Percentiles rank a stretch among this genome's conserved stretches.
Evolutionary conservation across 257 asterid genomes (phyloP).

Genomic region (Petunia axillaris): DNA sequence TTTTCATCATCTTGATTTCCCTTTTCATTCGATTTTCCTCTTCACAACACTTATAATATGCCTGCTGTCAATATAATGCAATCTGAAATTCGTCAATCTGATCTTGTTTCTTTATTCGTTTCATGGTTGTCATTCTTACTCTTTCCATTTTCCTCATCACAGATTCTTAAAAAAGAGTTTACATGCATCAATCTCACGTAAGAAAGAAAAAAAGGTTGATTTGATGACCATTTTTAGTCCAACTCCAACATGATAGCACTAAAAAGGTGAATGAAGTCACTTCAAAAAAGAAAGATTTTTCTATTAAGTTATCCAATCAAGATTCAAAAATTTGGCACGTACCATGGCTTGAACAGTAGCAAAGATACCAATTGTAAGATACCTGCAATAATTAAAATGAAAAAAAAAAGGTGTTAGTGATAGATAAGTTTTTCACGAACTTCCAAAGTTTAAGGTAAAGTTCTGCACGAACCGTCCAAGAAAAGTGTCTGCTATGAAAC

Average conservation of each 20-base stretch:
- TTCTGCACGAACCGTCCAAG: slow-evolving; percentile 61
- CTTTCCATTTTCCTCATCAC: slow-evolving; percentile 33
- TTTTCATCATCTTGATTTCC: background rate
- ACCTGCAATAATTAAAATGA: slow-evolving; percentile 42
- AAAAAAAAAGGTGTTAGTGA: background rate
- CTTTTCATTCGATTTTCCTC: slow-evolving; percentile 14
- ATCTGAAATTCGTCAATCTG: background rate
- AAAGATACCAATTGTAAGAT: slow-evolving; percentile 74
- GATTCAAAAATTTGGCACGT: slow-evolving; percentile 16
- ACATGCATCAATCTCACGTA: slow-evolving; percentile 19
- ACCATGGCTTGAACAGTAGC: slow-evolving; percentile 80
- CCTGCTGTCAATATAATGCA: background rate
- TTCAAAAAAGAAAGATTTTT: background rate
- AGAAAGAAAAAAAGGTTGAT: background rate
- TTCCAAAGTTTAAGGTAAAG: background rate
- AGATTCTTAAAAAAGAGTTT: background rate
- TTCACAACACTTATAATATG: slow-evolving; percentile 3
- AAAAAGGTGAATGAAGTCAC: slow-evolving; percentile 19
- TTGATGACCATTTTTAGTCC: slow-evolving; percentile 8
- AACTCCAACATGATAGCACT: slow-evolving; percentile 23
- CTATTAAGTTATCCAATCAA: background rate
- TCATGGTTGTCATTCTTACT: background rate
- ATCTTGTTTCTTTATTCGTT: background rate
- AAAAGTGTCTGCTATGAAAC: slow-evolving; percentile 80
- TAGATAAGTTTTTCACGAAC: background rate